Conservation (phyloP, 345 rosid genomes). For the Syzygium jambos region DNA sequence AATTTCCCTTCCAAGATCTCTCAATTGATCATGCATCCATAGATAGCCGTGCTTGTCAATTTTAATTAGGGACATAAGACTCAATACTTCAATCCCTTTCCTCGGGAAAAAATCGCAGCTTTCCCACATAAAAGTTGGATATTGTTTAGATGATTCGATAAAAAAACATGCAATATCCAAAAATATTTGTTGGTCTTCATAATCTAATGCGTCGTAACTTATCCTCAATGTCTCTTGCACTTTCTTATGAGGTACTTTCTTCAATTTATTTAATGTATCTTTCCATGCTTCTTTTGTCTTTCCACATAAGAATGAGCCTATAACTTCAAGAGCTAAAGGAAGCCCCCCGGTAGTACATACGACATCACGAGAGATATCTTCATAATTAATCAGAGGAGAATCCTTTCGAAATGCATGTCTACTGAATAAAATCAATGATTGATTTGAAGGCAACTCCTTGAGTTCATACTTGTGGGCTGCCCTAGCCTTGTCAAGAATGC, state of each 20-base stretch:
- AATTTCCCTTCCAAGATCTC: not conserved
- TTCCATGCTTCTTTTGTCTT: not conserved
- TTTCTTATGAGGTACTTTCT: not conserved
- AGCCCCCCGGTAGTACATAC: not conserved
- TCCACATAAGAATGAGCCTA: not conserved
- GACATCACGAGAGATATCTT: too few relatives aligned
- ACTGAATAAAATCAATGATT: too few relatives aligned
- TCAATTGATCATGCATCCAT: not conserved
- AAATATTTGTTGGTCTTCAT: fast-evolving
- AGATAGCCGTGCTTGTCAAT: fast-evolving
- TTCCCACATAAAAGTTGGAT: not conserved
- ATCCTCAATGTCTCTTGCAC: not conserved
- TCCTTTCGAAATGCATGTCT: too few relatives aligned
- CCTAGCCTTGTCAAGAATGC: too few relatives aligned
- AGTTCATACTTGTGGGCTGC: too few relatives aligned
- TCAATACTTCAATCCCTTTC: not conserved
- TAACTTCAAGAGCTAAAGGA: not conserved
- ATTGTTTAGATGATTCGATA: fast-evolving
- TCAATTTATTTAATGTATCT: not conserved
- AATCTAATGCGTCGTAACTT: not conserved
- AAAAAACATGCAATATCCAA: not conserved
- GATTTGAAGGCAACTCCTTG: too few relatives aligned
- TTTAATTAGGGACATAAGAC: not conserved
- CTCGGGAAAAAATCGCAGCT: fast-evolving
- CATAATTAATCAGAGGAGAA: too few relatives aligned